These are phyloP conservation scores for Forsythia viridissima DNA, from an alignment of 257 asterid species.

Conservation along the genomic window DNA sequence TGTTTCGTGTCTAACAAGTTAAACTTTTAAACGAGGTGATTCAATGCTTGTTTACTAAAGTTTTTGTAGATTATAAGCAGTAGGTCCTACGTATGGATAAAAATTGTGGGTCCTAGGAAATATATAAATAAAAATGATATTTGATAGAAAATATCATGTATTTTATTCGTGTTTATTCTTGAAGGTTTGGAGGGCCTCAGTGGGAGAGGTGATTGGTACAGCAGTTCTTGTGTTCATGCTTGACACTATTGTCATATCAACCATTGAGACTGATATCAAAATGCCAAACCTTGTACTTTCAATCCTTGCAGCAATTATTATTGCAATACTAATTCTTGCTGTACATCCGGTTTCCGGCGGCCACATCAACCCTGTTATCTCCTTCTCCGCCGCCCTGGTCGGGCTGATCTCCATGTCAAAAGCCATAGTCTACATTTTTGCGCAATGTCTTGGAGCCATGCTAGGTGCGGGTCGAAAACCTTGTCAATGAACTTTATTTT, in stretches of 20 bases:
- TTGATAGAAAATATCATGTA: too few species aligned
- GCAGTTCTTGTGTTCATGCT: constrained; percentile 72
- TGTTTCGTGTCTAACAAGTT: neutral
- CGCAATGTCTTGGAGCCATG: constrained; percentile 61
- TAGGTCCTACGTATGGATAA: too few species aligned
- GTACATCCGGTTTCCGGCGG: constrained; percentile 83
- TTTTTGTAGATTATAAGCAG: too few species aligned
- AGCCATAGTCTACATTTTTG: constrained; percentile 51
- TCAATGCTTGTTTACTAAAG: too few species aligned
- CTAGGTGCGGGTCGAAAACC: constrained; percentile 25
- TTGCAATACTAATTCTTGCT: constrained; percentile 62
- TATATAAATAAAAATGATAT: too few species aligned
- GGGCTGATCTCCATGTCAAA: constrained; percentile 70
- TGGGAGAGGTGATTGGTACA: constrained; percentile 70
- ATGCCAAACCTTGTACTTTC: constrained; percentile 61
- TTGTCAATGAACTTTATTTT: too few species aligned
- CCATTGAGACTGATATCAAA: constrained; percentile 43
- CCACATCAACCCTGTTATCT: constrained; percentile 76
- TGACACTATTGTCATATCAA: constrained; percentile 68
- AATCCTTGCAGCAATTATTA: constrained; percentile 47
- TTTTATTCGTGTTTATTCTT: neutral
- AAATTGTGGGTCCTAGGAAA: too few species aligned
- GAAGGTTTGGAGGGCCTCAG: constrained; percentile 77
- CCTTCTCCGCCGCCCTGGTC: constrained; percentile 72
- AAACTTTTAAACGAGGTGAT: neutral